Percentiles rank a stretch among this genome's conserved stretches.
phyloP scores from a whole-genome alignment of 192 early-diverging fungal species.

The Obelidium mucronatum region DNA sequence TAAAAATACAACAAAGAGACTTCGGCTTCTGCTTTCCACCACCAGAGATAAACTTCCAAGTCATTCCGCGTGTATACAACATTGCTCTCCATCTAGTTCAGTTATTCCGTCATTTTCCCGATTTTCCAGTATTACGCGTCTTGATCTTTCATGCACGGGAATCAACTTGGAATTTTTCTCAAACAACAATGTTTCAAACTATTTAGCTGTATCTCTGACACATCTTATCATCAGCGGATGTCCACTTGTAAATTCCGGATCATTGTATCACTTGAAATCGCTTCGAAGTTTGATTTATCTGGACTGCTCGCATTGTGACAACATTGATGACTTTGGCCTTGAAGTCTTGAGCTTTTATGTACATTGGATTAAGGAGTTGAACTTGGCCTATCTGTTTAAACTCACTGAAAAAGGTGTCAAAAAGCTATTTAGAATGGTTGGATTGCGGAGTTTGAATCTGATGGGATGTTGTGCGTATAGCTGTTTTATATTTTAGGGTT shows the following conservation, averaged over 20 bases:
- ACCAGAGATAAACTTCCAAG: background rate
- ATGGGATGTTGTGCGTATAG: slow-evolving; percentile 56
- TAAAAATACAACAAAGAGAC: slow-evolving; percentile 7
- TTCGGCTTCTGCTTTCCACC: background rate
- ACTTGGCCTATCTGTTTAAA: slow-evolving; percentile 54
- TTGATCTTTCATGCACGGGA: slow-evolving; percentile 54
- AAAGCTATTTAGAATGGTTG: slow-evolving; percentile 47
- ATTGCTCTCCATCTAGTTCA: background rate
- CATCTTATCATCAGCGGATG: slow-evolving; percentile 55
- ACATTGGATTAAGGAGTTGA: slow-evolving; percentile 46
- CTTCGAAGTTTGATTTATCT: slow-evolving; percentile 38
- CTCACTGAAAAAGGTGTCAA: slow-evolving; percentile 51
- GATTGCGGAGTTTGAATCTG: slow-evolving; percentile 43
- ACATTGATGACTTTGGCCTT: slow-evolving; percentile 48
- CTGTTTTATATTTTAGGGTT: background rate
- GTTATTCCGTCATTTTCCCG: slow-evolving; percentile 21
- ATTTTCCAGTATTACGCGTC: slow-evolving; percentile 38
- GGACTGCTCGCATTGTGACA: slow-evolving; percentile 54
- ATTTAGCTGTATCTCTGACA: slow-evolving; percentile 30
- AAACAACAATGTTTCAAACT: background rate
- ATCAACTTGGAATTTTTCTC: slow-evolving; percentile 41
- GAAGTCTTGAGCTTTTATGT: slow-evolving; percentile 47
- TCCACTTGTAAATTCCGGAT: slow-evolving; percentile 40
- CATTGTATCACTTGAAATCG: slow-evolving; percentile 37
- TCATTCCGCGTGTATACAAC: too few relatives aligned